Evolutionary conservation across 495 filamentous ascomycete species (phyloP).

Genomic region (Hypoxylon fuscum): DNA sequence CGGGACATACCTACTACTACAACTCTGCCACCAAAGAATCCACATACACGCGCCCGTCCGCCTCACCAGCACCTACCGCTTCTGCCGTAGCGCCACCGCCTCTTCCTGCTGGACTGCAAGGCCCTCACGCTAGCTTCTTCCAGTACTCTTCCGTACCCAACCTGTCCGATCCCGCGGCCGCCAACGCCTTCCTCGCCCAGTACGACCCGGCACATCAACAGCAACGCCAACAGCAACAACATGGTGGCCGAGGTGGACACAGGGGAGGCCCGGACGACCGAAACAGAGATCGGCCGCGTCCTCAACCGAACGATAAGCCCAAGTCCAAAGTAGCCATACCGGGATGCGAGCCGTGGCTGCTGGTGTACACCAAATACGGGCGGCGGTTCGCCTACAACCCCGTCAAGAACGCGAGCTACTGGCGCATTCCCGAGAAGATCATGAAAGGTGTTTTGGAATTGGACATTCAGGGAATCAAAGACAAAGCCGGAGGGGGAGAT

Average conservation of each 20-base stretch:
- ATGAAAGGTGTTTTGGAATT: slow-evolving; percentile 81
- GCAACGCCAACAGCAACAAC: slow-evolving; percentile 36
- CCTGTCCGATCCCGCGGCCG: slow-evolving; percentile 55
- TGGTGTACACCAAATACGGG: slow-evolving; percentile 89
- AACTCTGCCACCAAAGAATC: slow-evolving; percentile 86
- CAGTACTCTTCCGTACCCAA: slow-evolving; percentile 57
- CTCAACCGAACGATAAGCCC: slow-evolving; percentile 79
- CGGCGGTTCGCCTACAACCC: slow-evolving; percentile 89
- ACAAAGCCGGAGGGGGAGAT: slow-evolving; percentile 51
- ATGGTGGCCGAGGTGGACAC: slow-evolving; percentile 47
- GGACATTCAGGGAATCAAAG: slow-evolving; percentile 64
- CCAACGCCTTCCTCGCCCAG: slow-evolving; percentile 59
- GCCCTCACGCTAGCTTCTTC: slow-evolving; percentile 52
- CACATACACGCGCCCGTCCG: slow-evolving; percentile 78
- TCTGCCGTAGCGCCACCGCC: slow-evolving; percentile 26
- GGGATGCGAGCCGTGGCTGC: slow-evolving; percentile 85
- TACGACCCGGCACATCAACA: slow-evolving; percentile 47
- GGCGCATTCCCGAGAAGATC: slow-evolving; percentile 87
- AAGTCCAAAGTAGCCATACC: slow-evolving; percentile 82
- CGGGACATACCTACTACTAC: slow-evolving; percentile 90
- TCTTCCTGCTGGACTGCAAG: slow-evolving; percentile 24
- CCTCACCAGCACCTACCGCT: slow-evolving; percentile 42
- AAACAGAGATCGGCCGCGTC: slow-evolving; percentile 62
- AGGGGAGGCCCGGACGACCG: slow-evolving; percentile 53
- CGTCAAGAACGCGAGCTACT: slow-evolving; percentile 85